Percentiles rank a stretch among this genome's conserved stretches.
These are phyloP conservation scores for Ascochyta clinopodiicola DNA, from an alignment of 2,329 filamentous ascomycete genomes.

Conservation along the genomic window DNA sequence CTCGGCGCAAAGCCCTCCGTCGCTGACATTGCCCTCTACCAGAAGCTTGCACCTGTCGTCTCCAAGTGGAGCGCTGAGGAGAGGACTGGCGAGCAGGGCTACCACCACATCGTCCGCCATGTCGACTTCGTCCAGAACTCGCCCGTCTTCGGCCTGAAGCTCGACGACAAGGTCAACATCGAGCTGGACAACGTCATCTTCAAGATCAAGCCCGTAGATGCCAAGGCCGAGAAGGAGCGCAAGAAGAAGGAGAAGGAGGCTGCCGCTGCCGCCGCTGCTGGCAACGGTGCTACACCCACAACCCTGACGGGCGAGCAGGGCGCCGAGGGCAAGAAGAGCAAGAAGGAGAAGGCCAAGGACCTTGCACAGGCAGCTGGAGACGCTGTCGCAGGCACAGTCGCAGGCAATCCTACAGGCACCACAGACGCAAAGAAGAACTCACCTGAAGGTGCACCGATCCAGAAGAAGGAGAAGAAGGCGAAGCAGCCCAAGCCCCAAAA, in stretches of 20 bases:
- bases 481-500: conserved; percentile 78
- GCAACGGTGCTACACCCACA: conserved; percentile 55
- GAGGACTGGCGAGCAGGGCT: conserved; percentile 86
- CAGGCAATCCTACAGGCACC: conserved; percentile 46
- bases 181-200: conserved; percentile 82
- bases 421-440: conserved; percentile 20
- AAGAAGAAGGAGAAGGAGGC: conserved; percentile 93
- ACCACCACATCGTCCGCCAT: conserved; percentile 88
- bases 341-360: conserved; percentile 56
- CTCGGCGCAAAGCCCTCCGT: conserved; percentile 88
- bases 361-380: conserved; percentile 63
- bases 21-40: conserved; percentile 85
- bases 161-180: conserved; percentile 79
- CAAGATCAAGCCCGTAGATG: conserved; percentile 86
- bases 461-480: conserved; percentile 87
- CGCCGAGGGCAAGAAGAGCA: conserved; percentile 54
- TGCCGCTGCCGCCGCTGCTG: conserved; percentile 59
- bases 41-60: conserved; percentile 76
- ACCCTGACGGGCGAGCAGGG: conserved; percentile 40
- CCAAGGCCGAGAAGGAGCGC: conserved; percentile 94
- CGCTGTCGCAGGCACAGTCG: conserved; percentile 56
- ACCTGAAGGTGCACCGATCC: conserved; percentile 52
- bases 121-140: conserved; percentile 96
- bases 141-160: conserved; percentile 69
- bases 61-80: conserved; percentile 83